Base-by-base conservation (phyloP, 2,329 filamentous ascomycete species). In the Alternaria sp. region DNA sequence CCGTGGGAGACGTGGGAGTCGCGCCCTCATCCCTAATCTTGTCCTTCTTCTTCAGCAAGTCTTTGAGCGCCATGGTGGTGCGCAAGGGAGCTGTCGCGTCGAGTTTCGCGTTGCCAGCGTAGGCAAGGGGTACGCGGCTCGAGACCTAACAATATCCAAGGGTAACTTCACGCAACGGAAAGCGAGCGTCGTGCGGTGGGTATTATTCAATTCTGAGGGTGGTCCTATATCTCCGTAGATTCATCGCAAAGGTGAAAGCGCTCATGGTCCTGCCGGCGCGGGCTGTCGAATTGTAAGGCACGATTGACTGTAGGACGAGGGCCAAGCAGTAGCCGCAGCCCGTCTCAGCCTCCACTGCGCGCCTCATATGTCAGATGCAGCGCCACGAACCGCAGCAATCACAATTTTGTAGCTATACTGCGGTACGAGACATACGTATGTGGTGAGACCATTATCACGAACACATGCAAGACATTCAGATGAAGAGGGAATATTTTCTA, bases 21-120 rank as follows among this genome's bases (percentile, higher is more conserved):
- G 79, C 77, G 60, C 80, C 77, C 63, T 78, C 80, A 55, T 85
- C 78, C 71, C 83, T 87, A 43, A 88, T 86, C 85, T 65, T 74
- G 44, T 88, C 86, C 73, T 88, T 89, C 81, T 89, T 90, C 77
- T 86, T 89, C 61, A 91, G 80, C 26, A 90, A 77, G 69, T 89
- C 85, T 74, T 84, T 85, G 64, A 90, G 80, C 65, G 87, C 83
- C 86, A 90, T 90, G 68, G 76, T 84, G 59, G 36, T 65, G 59
- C 55, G 54, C 50, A 60, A 61, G 61, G 17, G 61, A 46, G 57
- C 56, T 55, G 45, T 54, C 15, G 60, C 50, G 60, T 59, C 44
- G 32, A 36, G 60, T 57, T 55, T 63, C 60, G 68, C 60, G 61
- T 59, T 62, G 62, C 43, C 50, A 54, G 64, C 59, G 57, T 52